phyloP scores from a whole-genome alignment of 495 filamentous ascomycete genomes.

The Aspergillus sparsus region DNA sequence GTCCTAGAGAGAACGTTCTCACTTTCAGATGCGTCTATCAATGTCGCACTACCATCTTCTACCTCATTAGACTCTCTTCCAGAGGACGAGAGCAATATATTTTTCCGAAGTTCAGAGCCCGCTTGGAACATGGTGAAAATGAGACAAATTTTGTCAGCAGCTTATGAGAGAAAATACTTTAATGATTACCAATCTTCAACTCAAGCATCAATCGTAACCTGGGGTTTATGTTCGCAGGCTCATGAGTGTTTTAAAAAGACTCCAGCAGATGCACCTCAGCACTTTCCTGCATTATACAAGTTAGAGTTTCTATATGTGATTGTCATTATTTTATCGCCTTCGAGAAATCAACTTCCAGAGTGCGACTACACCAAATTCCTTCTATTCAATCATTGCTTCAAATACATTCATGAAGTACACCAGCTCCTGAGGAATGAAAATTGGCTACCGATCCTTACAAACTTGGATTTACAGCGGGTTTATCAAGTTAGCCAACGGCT shows the following conservation, averaged over 20 bases:
- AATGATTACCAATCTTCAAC: constrained; percentile 63
- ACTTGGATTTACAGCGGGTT: constrained; percentile 44
- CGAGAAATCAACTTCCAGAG: constrained; percentile 61
- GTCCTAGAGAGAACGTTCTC: constrained; percentile 81
- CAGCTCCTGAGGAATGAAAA: constrained; percentile 38
- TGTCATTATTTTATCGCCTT: constrained; percentile 78
- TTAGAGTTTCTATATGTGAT: constrained; percentile 83
- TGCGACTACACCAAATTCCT: constrained; percentile 68
- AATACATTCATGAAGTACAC: constrained; percentile 57
- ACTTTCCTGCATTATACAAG: constrained; percentile 69
- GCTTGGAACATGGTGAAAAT: constrained; percentile 70
- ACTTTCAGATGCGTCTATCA: constrained; percentile 84
- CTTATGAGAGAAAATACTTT: constrained; percentile 82
- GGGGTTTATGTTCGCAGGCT: constrained; percentile 63
- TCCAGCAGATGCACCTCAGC: constrained; percentile 56
- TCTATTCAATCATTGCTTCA: constrained; percentile 79
- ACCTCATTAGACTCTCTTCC: constrained; percentile 34
- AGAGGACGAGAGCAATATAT: constrained; percentile 44
- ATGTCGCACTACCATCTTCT: constrained; percentile 59
- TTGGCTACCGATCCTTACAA: constrained; percentile 37
- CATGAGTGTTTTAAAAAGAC: constrained; percentile 65
- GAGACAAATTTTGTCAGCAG: constrained; percentile 73
- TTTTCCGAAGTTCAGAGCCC: constrained; percentile 50
- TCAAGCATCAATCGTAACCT: constrained; percentile 59
- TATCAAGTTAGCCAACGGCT: constrained; percentile 40